Conservation (phyloP, 2,329 filamentous ascomycete genomes). For the Colletotrichum truncatum region DNA sequence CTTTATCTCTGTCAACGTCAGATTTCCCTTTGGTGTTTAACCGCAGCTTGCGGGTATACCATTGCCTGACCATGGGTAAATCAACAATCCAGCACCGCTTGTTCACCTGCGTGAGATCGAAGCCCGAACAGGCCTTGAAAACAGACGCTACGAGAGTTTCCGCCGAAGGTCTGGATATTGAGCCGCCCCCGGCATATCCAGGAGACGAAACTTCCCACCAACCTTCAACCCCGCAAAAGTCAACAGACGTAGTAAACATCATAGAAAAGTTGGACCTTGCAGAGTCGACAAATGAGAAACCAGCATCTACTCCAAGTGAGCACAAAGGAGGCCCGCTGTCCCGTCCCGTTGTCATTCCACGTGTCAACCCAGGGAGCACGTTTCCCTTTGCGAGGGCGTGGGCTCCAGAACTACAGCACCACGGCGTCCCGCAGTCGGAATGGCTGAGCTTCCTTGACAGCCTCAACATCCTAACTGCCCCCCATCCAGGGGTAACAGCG, state of each 20-base stretch:
- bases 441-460: constrained; percentile 46
- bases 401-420: constrained; percentile 33
- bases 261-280: too few relatives aligned
- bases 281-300: not conserved
- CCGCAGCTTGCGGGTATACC: too few relatives aligned
- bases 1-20: too few relatives aligned
- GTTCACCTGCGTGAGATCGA: not conserved
- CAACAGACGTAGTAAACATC: not conserved
- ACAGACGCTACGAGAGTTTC: not conserved
- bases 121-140: not conserved
- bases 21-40: too few relatives aligned
- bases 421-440: constrained; percentile 34
- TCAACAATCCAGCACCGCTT: too few relatives aligned
- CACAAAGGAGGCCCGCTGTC: constrained; percentile 20
- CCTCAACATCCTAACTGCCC: constrained; percentile 38
- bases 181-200: not conserved
- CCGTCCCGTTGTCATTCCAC: constrained; percentile 35
- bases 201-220: not conserved
- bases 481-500: not conserved
- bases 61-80: too few relatives aligned
- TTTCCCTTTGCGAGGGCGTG: constrained; percentile 39
- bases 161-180: not conserved
- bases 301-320: not conserved
- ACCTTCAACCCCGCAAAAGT: not conserved
- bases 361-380: constrained; percentile 31